phyloP scores from a whole-genome alignment of 371 early-diverging fungal genomes.

The Gilbertella persicaria region DNA sequence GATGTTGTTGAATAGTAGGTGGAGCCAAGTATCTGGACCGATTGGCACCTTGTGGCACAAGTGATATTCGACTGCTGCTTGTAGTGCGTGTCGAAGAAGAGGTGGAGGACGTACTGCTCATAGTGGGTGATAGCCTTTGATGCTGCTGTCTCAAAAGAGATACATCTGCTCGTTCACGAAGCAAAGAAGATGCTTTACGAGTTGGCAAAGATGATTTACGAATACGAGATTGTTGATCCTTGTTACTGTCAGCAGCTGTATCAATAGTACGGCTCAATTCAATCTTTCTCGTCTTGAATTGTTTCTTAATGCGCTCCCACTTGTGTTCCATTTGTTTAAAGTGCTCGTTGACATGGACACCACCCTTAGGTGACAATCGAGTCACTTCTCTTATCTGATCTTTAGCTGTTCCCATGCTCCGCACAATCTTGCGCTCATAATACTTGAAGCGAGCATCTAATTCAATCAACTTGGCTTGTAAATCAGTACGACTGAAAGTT shows the following conservation, averaged over 20 bases:
- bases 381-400: not conserved
- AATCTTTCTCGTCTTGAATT: constrained; percentile 31
- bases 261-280: constrained; percentile 36
- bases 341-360: constrained; percentile 9
- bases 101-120: constrained; percentile 9
- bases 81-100: constrained; percentile 2
- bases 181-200: constrained; percentile 34
- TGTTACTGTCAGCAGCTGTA: constrained; percentile 16
- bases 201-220: constrained; percentile 49
- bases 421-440: constrained; percentile 46
- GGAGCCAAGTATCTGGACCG: constrained; percentile 3
- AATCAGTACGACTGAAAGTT: constrained; percentile 38
- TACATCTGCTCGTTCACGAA: constrained; percentile 27
- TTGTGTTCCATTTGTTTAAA: constrained; percentile 19
- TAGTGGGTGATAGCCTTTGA: constrained; percentile 18
- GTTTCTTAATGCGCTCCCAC: constrained; percentile 27
- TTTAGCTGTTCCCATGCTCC: constrained; percentile 41
- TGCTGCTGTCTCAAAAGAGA: constrained; percentile 12
- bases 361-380: not conserved
- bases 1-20: constrained; percentile 13
- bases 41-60: constrained; percentile 2
- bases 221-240: constrained; percentile 18
- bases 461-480: constrained; percentile 55
- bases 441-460: constrained; percentile 59
- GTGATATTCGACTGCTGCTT: constrained; percentile 3